These are phyloP conservation scores for Lecanosticta acicola DNA, from an alignment of 2,329 filamentous ascomycete genomes.

Conservation along the genomic window DNA sequence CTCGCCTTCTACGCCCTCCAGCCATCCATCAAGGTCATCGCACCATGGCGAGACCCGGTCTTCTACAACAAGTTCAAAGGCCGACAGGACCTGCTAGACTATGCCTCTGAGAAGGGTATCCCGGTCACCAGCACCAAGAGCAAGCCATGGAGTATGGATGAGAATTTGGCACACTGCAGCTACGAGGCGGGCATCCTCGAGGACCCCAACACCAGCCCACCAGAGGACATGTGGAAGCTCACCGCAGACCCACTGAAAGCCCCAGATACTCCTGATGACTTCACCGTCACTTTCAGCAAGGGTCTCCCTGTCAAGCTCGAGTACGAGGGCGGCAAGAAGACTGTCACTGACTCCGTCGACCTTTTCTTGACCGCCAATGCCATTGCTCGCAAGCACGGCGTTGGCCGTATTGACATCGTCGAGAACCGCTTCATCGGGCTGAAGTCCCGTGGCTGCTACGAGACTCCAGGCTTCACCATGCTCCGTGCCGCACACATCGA, in stretches of 20 bases:
- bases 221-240: constrained; percentile 75
- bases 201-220: constrained; percentile 59
- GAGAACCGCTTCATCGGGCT: constrained; percentile 76
- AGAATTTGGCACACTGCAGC: constrained; percentile 68
- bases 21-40: constrained; percentile 64
- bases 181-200: constrained; percentile 77
- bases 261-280: constrained; percentile 64
- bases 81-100: constrained; percentile 67
- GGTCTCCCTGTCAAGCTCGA: constrained; percentile 67
- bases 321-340: constrained; percentile 51
- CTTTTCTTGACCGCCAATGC: constrained; percentile 68
- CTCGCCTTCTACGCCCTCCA: constrained; percentile 57
- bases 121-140: constrained; percentile 68
- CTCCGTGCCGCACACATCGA: constrained; percentile 56
- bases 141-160: constrained; percentile 64
- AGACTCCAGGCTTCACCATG: constrained; percentile 55
- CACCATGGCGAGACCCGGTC: constrained; percentile 65
- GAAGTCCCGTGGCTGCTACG: constrained; percentile 77
- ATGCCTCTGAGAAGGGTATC: constrained; percentile 60
- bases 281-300: constrained; percentile 67
- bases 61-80: constrained; percentile 68
- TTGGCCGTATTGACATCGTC: constrained; percentile 78
- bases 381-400: constrained; percentile 65
- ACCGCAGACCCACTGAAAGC: constrained; percentile 61
- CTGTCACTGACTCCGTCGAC: constrained; percentile 62